Base-by-base conservation (phyloP, 805 yeast genomes). In the Yarrowia sp. region DNA sequence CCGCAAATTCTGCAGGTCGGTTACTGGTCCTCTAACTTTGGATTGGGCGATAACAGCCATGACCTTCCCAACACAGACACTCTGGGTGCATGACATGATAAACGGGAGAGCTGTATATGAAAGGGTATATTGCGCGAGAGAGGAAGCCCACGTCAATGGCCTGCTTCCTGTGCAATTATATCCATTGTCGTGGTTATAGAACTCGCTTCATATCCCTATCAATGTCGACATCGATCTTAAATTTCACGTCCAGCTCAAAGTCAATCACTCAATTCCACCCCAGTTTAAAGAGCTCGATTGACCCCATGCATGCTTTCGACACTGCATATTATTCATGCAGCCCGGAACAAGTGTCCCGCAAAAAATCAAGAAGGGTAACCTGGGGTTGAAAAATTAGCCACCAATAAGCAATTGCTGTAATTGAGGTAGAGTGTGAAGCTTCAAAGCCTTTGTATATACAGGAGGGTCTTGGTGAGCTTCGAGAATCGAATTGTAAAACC, bases 1-100 rank as follows among this genome's bases (percentile, higher is more conserved):
- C 42, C 42, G 58, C 61, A 55, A 40, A 40, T 40, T 55, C 35
- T 55, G 61, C 46, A 55, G 15, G 61, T 40, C 61, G 46, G 61
- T 55, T 55, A 55, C 46, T 55, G 61, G 46, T 8, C 14, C 43
- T 16, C 61, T 40, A 55, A 55, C 61, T 41, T 55, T 55, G 61
- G 61, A 55, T 55, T 55, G 61, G 61, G 61, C 61, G 61, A 55
- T 55, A 55, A 55, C 61, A 55, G 61, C 61, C 61, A 55, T 22
- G 46, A 41, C 36, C 40, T 55, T 11, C 61, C 46, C 38, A 55
- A 55, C 36, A 16, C 22, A 55, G 61, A 55, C 45, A 53, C 8
- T 49, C 16, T 26, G 42, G 9, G 46, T 40, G 46, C 61, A 55
- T 55, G 61, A 40, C 56, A 49, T 52, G 56, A 19, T 12, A 12